Evolutionary conservation across 768 basidiomycete genomes (phyloP), one percentile per base, ranked within the genome.

Genomic region (Pleurotus salmoneostramineus): DNA sequence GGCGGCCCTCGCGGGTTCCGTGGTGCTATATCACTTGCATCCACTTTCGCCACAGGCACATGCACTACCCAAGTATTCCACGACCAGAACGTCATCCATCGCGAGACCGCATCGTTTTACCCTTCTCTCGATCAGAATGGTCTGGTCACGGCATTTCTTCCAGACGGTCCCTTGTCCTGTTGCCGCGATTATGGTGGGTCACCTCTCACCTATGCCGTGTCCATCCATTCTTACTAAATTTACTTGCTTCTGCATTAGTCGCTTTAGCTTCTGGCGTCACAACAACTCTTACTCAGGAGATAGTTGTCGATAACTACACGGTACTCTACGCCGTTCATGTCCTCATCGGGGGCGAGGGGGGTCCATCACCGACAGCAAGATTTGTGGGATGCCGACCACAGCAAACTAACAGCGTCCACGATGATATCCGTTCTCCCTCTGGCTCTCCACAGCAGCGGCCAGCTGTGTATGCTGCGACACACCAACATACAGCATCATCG

Each of bases 311-410:
- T 71, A 80, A 80, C 63, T 78, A 80, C 60, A 78, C 83, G 14
- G 72, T 89, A 52, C 80, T 89, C 54, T 81, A 79, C 63, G 72
- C 90, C 62, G 76, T 85, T 50, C 91, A 89, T 68, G 82, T 88
- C 62, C 73, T 91, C 63, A 84, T 88, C 64, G 82, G 86, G 66
- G 77, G 74, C 62, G 70, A 75, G 62, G 72, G 74, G 36, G 75
- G 75, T 59, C 66, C 70, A 56, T 72, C 77, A 70, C 87, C 89
- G 12, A 79, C 83, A 49, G 88, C 82, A 59, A 79, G 85, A 65
- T 74, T 91, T 61, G 56, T 83, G 61, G 79, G 77, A 42, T 81
- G 81, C 68, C 75, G 74, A 68, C 72, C 71, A 63, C 74, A 72
- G 62, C 63, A 54, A 17, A 27, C 50, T 37, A 46, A 14, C 37